Percentiles rank a stretch among this genome's conserved stretches.
phyloP scores from a whole-genome alignment of 1,139 yeast species.

The Candida sanyaensis region DNA sequence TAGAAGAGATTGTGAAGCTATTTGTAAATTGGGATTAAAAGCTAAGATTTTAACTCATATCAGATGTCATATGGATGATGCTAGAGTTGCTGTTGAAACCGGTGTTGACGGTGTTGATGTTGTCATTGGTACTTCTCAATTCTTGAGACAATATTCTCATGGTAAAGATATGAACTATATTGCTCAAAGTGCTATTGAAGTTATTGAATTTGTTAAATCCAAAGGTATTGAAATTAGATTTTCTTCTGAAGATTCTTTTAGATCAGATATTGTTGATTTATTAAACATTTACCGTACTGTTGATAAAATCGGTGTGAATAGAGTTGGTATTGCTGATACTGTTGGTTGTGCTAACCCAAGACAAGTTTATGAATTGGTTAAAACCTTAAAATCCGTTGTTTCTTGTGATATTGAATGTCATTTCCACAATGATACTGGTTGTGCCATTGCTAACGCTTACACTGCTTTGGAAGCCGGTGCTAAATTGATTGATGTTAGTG shows the following conservation, averaged over 20 bases:
- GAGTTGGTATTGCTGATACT: conserved; percentile 99
- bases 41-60: conserved; percentile 92
- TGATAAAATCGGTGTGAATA: conserved; percentile 95
- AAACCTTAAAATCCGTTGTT: conserved; percentile 90
- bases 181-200: conserved; percentile 95
- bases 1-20: conserved; percentile 93
- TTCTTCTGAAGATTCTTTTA: conserved; percentile 95
- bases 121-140: conserved; percentile 96
- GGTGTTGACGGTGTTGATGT: conserved; percentile 99
- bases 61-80: conserved; percentile 99
- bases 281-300: conserved; percentile 95
- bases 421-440: conserved; percentile 98
- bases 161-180: conserved; percentile 99
- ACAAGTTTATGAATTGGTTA: conserved; percentile 95
- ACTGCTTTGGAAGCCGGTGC: conserved; percentile 99
- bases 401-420: conserved; percentile 98
- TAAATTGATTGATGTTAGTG: conserved; percentile 89
- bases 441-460: conserved; percentile 98
- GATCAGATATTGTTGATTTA: conserved; percentile 94
- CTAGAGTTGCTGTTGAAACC: conserved; percentile 93
- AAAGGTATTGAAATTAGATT: conserved; percentile 97
- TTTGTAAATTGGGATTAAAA: conserved; percentile 93
- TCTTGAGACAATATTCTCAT: conserved; percentile 90
- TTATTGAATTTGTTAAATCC: conserved; percentile 94
- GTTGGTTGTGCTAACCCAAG: conserved; percentile 99